Base-by-base conservation (phyloP, 257 asterid genomes). In the Knoxia roxburghii region DNA sequence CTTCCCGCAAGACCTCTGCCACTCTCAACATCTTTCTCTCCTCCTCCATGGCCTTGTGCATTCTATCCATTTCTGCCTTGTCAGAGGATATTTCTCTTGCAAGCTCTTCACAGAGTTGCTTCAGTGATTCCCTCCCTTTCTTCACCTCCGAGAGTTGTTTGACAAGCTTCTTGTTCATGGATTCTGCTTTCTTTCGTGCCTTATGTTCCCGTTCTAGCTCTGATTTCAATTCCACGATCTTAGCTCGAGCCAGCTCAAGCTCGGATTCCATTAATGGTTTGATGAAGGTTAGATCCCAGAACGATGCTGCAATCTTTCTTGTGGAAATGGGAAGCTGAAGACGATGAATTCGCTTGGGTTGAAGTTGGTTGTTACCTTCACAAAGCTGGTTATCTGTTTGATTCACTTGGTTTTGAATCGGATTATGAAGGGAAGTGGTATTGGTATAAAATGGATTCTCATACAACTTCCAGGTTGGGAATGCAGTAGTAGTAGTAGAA, bases 21-120 rank as follows among this genome's bases (percentile, higher is more conserved):
- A 84, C 76, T 0, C 90, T 86, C n/a, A 91, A 60, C 98, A 91
- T 91, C 69, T 80, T 83, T 65, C 96, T 77, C 73, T 91, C 98
- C 1, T 87, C 87, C 41, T 82, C 92, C 33, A 89, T 85, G 18
- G 86, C 96, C 32, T 61, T 83, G 75, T 68, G 80, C 81, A 91
- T 77, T 50, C 80, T 67, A 10, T 41, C 49, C 3, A 83, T 69
- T 75, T 84, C 84, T 1, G 69, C 67, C 56, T 80, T 85, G 11
- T 78, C 69, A 0, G 70, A 53, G 0, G 93, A 79, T 12, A 84
- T 57, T 53, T 88, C 79, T 24, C 67, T 72, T 0, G 89, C 85
- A 15, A 91, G 86, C 68, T 87, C 83, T 53, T 83, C 58, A 40
- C 87, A 84, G 6, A 79, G 79, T 21, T 71, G 20, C 73, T 81